Evolutionary conservation across 2,329 filamentous ascomycete species (phyloP).

Genomic region (Cladorrhinum sp.): DNA sequence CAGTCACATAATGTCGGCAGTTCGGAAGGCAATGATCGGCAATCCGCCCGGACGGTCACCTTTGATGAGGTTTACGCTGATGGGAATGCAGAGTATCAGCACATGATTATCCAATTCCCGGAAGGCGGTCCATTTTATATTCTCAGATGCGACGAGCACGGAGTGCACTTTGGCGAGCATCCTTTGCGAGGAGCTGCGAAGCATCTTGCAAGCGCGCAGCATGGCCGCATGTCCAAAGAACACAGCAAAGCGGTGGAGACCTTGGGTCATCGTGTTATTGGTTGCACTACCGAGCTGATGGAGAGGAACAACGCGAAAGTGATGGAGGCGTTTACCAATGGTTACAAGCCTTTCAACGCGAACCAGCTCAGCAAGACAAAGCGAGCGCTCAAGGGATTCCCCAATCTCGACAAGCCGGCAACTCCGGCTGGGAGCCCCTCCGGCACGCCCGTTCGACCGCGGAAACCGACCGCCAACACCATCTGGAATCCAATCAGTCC

Average conservation of each 20-base stretch:
- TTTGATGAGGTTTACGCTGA: slow-evolving; percentile 37
- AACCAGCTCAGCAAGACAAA: slow-evolving; percentile 26
- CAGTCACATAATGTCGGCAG: background rate
- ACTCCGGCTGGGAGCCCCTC: background rate
- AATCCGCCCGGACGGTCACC: slow-evolving; percentile 25
- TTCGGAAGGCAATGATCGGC: background rate
- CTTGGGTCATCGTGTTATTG: slow-evolving; percentile 36
- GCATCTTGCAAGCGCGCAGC: slow-evolving; percentile 34
- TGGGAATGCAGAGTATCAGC: slow-evolving; percentile 34
- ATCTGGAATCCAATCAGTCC: slow-evolving; percentile 16
- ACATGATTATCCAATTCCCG: slow-evolving; percentile 35
- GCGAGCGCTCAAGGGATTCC: slow-evolving; percentile 14
- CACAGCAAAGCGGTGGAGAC: slow-evolving; percentile 30
- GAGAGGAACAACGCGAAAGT: slow-evolving; percentile 36
- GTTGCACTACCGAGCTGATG: slow-evolving; percentile 32
- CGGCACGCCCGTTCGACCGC: background rate
- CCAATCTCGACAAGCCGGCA: slow-evolving; percentile 12
- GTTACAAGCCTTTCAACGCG: slow-evolving; percentile 32
- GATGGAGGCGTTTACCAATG: slow-evolving; percentile 29
- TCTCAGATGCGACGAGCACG: slow-evolving; percentile 39
- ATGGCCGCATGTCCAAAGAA: slow-evolving; percentile 32
- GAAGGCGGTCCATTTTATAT: slow-evolving; percentile 34
- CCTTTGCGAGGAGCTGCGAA: slow-evolving; percentile 38
- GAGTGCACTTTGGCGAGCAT: slow-evolving; percentile 35
- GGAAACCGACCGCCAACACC: background rate